These are phyloP conservation scores for Chalciporus pseudorubinellus DNA, from an alignment of 768 basidiomycete species.

Conservation along the genomic window DNA sequence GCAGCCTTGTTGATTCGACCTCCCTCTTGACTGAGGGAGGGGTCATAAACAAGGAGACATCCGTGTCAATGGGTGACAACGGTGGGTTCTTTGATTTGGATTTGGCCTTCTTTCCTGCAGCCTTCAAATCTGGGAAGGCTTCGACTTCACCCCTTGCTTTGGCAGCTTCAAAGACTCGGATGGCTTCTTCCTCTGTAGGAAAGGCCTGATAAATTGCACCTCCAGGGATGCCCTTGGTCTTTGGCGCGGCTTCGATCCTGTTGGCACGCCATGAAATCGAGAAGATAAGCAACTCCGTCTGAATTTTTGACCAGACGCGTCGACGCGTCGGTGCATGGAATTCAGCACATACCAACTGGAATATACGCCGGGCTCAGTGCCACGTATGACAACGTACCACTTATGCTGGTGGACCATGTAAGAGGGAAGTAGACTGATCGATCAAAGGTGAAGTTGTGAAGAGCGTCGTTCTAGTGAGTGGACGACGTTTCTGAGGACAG, in stretches of 20 bases:
- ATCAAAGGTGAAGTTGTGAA: too few relatives aligned
- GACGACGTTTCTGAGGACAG: conserved; percentile 16
- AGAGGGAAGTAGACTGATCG: neutral
- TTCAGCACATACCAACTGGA: conserved; percentile 20
- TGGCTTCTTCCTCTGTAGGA: conserved; percentile 41
- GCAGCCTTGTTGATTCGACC: neutral
- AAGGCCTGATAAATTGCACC: conserved; percentile 45
- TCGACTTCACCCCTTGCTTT: conserved; percentile 28
- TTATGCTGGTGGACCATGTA: conserved; percentile 20
- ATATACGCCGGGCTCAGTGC: conserved; percentile 31
- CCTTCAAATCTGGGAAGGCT: conserved; percentile 7
- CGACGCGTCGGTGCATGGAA: neutral
- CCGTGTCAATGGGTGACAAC: conserved; percentile 18
- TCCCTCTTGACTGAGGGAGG: conserved; percentile 8
- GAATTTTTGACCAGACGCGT: conserved; percentile 16
- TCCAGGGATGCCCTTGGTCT: conserved; percentile 42
- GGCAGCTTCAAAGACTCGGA: conserved; percentile 29
- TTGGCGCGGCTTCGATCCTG: conserved; percentile 47
- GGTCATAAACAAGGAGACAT: conserved; percentile 14
- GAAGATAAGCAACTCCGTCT: conserved; percentile 24
- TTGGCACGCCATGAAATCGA: too few relatives aligned
- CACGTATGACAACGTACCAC: conserved; percentile 30
- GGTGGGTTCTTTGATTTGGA: conserved; percentile 7
- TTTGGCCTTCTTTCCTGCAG: neutral
- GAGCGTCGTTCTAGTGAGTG: neutral